A percentile compares a stretch with the other conserved stretches of the same genome.
Evolutionary conservation across 495 filamentous ascomycete genomes (phyloP).

Genomic region (Penicillium ochrochloron): DNA sequence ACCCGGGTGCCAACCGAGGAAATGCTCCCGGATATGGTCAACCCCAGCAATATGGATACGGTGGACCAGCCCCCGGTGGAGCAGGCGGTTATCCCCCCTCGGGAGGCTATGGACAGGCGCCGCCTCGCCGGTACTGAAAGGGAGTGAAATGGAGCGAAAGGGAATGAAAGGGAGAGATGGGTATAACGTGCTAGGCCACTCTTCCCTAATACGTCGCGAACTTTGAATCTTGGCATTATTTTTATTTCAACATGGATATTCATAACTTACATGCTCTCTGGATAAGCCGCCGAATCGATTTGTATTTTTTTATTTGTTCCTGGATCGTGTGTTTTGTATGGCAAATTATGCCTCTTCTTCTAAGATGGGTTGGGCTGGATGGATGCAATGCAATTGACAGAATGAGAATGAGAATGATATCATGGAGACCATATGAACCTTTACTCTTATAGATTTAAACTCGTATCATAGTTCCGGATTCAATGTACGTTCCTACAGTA

Average conservation of each 20-base stretch:
- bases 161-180: not conserved
- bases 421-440: too few species aligned
- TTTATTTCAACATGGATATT: not conserved
- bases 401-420: not conserved
- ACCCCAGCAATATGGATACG: conserved; percentile 29
- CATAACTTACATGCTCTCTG: not conserved
- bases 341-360: not conserved
- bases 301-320: not conserved
- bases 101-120: conserved; percentile 33
- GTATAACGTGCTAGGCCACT: conserved; percentile 18
- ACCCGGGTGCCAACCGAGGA: conserved; percentile 15
- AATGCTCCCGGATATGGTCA: conserved; percentile 32
- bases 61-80: conserved; percentile 27
- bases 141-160: not conserved
- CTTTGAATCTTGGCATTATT: conserved; percentile 3
- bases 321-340: not conserved
- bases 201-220: not conserved
- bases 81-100: conserved; percentile 30
- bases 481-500: too few species aligned
- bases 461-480: too few species aligned
- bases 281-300: not conserved
- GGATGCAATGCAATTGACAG: not conserved
- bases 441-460: too few species aligned
- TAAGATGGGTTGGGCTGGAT: not conserved
- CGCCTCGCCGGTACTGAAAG: conserved; percentile 37